Evolutionary conservation across 2,329 filamentous ascomycete genomes (phyloP).

Genomic region (Penicillium sp.): DNA sequence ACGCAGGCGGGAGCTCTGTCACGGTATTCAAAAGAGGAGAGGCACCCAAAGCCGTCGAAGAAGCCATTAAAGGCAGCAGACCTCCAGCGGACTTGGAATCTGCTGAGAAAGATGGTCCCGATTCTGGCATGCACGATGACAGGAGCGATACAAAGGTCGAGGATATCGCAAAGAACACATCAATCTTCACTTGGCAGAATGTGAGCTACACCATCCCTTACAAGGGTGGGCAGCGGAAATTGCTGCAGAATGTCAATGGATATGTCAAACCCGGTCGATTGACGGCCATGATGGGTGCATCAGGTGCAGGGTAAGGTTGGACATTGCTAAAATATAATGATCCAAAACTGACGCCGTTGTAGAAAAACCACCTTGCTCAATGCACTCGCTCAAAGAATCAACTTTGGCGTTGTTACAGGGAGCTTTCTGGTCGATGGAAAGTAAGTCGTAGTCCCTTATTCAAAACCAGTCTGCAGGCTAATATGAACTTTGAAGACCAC

Average conservation of each 20-base stretch:
- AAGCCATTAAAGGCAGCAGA: slow-evolving; percentile 55
- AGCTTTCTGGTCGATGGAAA: slow-evolving; percentile 50
- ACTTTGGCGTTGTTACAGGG: slow-evolving; percentile 48
- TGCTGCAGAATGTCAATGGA: slow-evolving; percentile 66
- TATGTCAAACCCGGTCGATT: slow-evolving; percentile 77
- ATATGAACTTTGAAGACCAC: slow-evolving; percentile 32
- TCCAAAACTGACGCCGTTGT: not conserved
- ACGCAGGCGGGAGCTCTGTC: slow-evolving; percentile 77
- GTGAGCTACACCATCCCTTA: slow-evolving; percentile 69
- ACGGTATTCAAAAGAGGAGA: slow-evolving; percentile 74
- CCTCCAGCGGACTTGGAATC: slow-evolving; percentile 56
- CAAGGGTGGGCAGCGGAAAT: slow-evolving; percentile 45
- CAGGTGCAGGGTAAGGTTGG: slow-evolving; percentile 53
- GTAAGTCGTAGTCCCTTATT: slow-evolving; percentile 28
- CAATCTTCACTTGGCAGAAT: slow-evolving; percentile 82
- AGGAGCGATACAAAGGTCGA: slow-evolving; percentile 38
- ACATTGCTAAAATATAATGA: not conserved
- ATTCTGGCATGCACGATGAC: slow-evolving; percentile 21
- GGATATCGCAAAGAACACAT: slow-evolving; percentile 64
- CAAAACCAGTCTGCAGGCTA: not conserved
- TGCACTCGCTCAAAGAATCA: slow-evolving; percentile 48
- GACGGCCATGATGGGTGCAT: slow-evolving; percentile 79
- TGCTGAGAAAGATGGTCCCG: slow-evolving; percentile 31
- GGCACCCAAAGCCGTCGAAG: slow-evolving; percentile 60
- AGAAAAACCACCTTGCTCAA: slow-evolving; percentile 55